A percentile compares a stretch with the other conserved stretches of the same genome.
phyloP scores from a whole-genome alignment of 345 rosid species.

The Odontarrhena argentea region DNA sequence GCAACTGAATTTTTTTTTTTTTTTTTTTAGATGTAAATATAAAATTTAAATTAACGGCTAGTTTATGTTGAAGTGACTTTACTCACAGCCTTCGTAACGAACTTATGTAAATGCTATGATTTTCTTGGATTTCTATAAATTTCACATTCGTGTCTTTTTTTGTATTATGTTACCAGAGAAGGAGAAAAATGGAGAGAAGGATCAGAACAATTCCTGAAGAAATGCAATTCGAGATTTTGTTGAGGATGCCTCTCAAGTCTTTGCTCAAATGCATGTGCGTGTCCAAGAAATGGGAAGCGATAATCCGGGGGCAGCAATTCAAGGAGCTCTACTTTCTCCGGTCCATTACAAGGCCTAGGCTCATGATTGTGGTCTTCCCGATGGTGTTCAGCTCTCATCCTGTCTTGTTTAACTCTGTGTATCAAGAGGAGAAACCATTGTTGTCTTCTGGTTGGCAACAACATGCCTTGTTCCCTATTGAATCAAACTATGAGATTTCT shows the following conservation, averaged over 20 bases:
- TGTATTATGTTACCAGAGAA: too few relatives aligned
- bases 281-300: neutral
- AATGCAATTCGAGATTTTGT: neutral
- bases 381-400: too few relatives aligned
- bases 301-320: neutral
- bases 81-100: too few relatives aligned
- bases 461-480: neutral
- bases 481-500: neutral
- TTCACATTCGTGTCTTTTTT: too few relatives aligned
- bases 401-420: neutral
- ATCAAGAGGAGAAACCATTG: slow-evolving; percentile 1
- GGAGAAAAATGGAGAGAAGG: too few relatives aligned
- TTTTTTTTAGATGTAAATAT: too few relatives aligned
- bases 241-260: neutral
- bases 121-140: too few relatives aligned
- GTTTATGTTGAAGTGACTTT: too few relatives aligned
- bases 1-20: too few relatives aligned
- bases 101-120: too few relatives aligned
- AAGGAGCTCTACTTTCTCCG: neutral
- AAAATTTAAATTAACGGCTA: too few relatives aligned
- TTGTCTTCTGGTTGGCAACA: neutral
- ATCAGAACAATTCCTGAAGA: neutral
- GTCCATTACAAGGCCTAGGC: slow-evolving; percentile 8
- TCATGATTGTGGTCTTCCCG: neutral
- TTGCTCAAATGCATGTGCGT: neutral